Evolutionary conservation across 176 grass and related monocot genomes (phyloP).

Genomic region (Guadua angustifolia): DNA sequence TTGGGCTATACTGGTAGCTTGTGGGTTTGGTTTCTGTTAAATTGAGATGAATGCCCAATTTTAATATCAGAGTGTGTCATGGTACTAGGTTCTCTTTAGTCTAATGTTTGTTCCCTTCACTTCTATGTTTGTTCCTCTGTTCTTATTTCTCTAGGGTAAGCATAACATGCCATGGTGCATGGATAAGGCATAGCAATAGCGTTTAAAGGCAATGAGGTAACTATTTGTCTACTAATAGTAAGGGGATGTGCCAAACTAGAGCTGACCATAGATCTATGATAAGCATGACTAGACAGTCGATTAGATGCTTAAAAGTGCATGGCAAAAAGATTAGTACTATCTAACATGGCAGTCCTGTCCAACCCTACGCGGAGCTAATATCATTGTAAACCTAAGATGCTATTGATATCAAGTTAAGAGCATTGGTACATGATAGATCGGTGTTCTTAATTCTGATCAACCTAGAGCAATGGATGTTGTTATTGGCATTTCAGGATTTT

Average conservation of each 20-base stretch:
- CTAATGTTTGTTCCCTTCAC: neutral
- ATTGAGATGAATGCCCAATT: slow-evolving; percentile 3
- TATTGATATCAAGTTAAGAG: neutral
- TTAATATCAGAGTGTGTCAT: neutral
- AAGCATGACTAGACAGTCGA: neutral
- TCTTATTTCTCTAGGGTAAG: slow-evolving; percentile 11
- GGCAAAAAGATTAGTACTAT: neutral
- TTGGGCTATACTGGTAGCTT: neutral
- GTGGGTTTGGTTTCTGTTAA: neutral
- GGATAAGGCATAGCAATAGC: neutral
- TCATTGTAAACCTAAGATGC: neutral
- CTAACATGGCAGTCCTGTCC: neutral
- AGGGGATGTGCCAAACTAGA: neutral
- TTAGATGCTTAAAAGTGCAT: neutral
- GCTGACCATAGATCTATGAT: neutral
- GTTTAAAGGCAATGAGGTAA: slow-evolving; percentile 9
- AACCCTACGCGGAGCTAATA: neutral
- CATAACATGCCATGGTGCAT: neutral
- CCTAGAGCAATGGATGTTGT: neutral
- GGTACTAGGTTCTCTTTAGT: neutral
- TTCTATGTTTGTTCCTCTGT: slow-evolving; percentile 19
- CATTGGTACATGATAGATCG: neutral
- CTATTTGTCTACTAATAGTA: neutral
- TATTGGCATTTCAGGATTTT: neutral
- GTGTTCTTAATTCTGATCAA: slow-evolving; percentile 2